phyloP scores from a whole-genome alignment of 2,329 filamentous ascomycete genomes.

The Neonectria sp. region DNA sequence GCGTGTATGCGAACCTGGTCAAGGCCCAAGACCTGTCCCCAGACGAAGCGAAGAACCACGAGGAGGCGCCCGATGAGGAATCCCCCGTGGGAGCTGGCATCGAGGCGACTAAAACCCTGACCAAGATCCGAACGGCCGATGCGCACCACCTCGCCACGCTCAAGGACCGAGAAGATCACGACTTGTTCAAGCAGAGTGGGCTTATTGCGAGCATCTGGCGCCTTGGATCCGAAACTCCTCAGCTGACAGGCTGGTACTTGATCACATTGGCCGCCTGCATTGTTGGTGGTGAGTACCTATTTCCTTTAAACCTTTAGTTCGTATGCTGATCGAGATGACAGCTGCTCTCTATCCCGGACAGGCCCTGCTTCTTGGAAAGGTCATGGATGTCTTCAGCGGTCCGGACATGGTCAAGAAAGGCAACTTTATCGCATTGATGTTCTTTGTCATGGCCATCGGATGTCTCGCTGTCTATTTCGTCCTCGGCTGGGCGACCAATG shows the following conservation, averaged over 20 bases:
- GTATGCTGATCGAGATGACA: background rate
- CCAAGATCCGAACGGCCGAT: constrained; percentile 58
- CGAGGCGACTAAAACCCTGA: constrained; percentile 39
- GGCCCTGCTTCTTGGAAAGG: constrained; percentile 52
- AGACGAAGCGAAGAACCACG: background rate
- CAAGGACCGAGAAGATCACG: constrained; percentile 47
- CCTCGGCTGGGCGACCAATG: constrained; percentile 54
- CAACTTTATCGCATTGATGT: constrained; percentile 69
- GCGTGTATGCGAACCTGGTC: constrained; percentile 66
- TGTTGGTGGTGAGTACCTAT: constrained; percentile 19
- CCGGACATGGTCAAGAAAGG: constrained; percentile 53
- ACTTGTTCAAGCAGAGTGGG: constrained; percentile 7
- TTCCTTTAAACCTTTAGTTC: background rate
- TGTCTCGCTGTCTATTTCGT: constrained; percentile 59
- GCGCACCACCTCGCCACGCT: constrained; percentile 55
- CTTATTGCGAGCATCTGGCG: constrained; percentile 21
- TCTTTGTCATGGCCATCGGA: constrained; percentile 63
- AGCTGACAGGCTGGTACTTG: constrained; percentile 11
- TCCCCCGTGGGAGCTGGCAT: background rate
- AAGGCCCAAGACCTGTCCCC: constrained; percentile 40
- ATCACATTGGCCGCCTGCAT: constrained; percentile 6
- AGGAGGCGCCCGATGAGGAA: background rate
- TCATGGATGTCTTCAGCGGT: constrained; percentile 57
- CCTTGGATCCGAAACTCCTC: constrained; percentile 3
- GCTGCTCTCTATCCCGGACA: constrained; percentile 27